Evolutionary conservation across 179 eudicot genomes (phyloP).

Genomic region (Actinidia arguta): DNA sequence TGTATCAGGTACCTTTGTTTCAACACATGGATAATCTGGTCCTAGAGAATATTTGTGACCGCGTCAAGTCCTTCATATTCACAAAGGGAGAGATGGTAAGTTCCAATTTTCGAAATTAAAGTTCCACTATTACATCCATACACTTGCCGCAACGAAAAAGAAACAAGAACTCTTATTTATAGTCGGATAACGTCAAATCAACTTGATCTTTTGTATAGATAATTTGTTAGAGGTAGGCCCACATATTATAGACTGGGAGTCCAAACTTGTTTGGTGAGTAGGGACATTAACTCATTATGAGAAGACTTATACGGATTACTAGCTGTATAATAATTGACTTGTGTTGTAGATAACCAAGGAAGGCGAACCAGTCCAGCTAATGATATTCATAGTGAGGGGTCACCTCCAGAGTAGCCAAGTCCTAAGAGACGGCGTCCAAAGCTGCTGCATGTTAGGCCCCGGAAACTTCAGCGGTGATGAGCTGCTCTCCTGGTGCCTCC

Average conservation of each 20-base stretch:
- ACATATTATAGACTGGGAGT: too few relatives aligned
- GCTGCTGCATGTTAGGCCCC: conserved; percentile 97
- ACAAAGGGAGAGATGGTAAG: conserved; percentile 96
- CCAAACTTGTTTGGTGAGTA: too few relatives aligned
- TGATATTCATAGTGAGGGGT: conserved; percentile 92
- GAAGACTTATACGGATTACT: too few relatives aligned
- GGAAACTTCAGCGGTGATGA: conserved; percentile 99
- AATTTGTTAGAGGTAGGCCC: too few relatives aligned
- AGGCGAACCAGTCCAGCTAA: conserved; percentile 94
- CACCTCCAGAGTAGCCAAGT: conserved; percentile 95
- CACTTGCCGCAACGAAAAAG: too few relatives aligned
- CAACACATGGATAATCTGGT: conserved; percentile 97
- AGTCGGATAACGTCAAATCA: too few relatives aligned
- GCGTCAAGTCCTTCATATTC: conserved; percentile 91
- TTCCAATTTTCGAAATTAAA: too few relatives aligned
- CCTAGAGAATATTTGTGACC: conserved; percentile 94
- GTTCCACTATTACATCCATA: too few relatives aligned
- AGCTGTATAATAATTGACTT: neutral
- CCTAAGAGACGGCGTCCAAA: conserved; percentile 81
- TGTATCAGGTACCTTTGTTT: conserved; percentile 82
- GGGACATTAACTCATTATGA: too few relatives aligned
- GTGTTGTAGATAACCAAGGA: conserved; percentile 72
- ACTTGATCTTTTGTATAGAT: too few relatives aligned
- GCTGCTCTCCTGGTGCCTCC: conserved; percentile 90
- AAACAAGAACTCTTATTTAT: too few relatives aligned